phyloP scores from a whole-genome alignment of 2,329 filamentous ascomycete genomes.

The Diplocarpon mali region DNA sequence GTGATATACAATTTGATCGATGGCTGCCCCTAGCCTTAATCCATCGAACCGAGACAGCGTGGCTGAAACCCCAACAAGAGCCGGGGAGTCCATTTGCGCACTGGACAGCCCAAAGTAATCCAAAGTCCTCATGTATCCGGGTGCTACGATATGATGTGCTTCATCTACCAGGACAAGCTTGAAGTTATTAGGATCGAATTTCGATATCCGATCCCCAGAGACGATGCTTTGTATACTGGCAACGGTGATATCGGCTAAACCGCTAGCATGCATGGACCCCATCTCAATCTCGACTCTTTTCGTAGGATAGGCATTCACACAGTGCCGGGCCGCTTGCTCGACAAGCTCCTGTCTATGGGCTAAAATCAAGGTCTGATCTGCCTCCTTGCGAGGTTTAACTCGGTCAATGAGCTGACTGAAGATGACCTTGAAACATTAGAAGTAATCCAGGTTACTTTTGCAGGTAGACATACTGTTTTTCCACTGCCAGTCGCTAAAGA shows the following conservation, averaged over 20 bases:
- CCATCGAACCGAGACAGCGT: constrained; percentile 72
- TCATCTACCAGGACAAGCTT: constrained; percentile 93
- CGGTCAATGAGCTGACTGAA: constrained; percentile 91
- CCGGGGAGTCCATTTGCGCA: constrained; percentile 40
- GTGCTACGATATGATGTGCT: constrained; percentile 89
- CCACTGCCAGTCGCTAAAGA: constrained; percentile 82
- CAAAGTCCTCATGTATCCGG: constrained; percentile 64
- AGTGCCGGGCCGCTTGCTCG: constrained; percentile 85
- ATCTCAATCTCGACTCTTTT: constrained; percentile 86
- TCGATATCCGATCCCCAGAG: constrained; percentile 64
- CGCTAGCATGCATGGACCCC: constrained; percentile 66
- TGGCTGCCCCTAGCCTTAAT: constrained; percentile 66
- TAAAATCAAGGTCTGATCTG: constrained; percentile 75
- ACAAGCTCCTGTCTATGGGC: constrained; percentile 89
- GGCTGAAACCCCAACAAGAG: constrained; percentile 83
- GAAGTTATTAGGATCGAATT: constrained; percentile 69
- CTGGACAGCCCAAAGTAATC: constrained; percentile 65
- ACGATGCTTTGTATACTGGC: constrained; percentile 81
- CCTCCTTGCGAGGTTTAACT: constrained; percentile 45
- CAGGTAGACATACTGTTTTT: constrained; percentile 55
- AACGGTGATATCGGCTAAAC: constrained; percentile 81
- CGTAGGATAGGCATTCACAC: constrained; percentile 65
- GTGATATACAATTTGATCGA: constrained; percentile 94
- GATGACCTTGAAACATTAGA: constrained; percentile 52
- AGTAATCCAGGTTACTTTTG: not conserved